Evolutionary conservation across 352 stramenopile species (phyloP).

Genomic region (Phytophthora litchii): DNA sequence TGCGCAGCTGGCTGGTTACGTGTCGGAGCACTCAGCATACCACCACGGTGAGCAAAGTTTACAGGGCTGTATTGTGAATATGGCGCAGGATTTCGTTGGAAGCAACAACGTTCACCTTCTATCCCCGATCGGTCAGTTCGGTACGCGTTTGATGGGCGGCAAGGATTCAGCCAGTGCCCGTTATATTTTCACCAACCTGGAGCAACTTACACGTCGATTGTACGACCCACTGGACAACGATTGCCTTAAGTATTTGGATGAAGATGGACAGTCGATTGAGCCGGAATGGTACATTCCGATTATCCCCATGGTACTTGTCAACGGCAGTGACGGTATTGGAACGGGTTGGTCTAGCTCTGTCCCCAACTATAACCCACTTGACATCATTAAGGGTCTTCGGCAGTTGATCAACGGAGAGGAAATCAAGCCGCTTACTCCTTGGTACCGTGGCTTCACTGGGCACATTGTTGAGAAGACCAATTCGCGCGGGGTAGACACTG

Average conservation of each 20-base stretch:
- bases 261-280: slow-evolving; percentile 93
- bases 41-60: slow-evolving; percentile 97
- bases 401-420: slow-evolving; percentile 70
- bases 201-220: slow-evolving; percentile 80
- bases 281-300: slow-evolving; percentile 95
- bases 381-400: slow-evolving; percentile 85
- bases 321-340: slow-evolving; percentile 97
- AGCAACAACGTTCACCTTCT: slow-evolving; percentile 99
- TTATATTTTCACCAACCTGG: slow-evolving; percentile 96
- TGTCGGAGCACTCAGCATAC: slow-evolving; percentile 98
- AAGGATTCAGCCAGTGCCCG: slow-evolving; percentile 94
- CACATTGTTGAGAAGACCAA: slow-evolving; percentile 83
- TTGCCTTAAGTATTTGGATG: slow-evolving; percentile 90
- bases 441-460: slow-evolving; percentile 93
- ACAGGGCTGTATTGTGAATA: slow-evolving; percentile 96
- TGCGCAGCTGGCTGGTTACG: slow-evolving; percentile 96
- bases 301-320: slow-evolving; percentile 97
- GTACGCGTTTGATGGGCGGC: slow-evolving; percentile 96
- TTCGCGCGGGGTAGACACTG: slow-evolving; percentile 52
- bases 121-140: slow-evolving; percentile 96
- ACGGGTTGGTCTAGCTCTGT: slow-evolving; percentile 95
- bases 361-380: slow-evolving; percentile 92
- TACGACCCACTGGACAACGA: slow-evolving; percentile 92
- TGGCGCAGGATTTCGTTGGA: slow-evolving; percentile 99
- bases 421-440: slow-evolving; percentile 75